Evolutionary conservation across 768 basidiomycete species (phyloP).

Genomic region (Leccinum subgranulosum): DNA sequence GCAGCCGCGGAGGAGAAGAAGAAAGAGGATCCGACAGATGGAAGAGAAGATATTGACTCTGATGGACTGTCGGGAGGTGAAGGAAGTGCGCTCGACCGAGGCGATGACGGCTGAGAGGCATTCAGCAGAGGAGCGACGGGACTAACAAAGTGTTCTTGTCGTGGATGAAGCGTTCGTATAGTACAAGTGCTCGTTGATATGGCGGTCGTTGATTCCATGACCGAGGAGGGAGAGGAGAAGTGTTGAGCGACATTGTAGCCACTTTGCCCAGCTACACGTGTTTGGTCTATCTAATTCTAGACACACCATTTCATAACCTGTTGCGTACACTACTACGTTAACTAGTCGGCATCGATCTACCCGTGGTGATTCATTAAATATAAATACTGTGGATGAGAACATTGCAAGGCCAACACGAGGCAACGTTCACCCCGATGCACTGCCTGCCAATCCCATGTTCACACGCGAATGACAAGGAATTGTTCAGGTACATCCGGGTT

Average conservation of each 20-base stretch:
- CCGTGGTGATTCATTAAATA: neutral
- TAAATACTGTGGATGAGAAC: neutral
- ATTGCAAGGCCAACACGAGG: neutral
- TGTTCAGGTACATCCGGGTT: slow-evolving; percentile 67
- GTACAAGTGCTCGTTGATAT: slow-evolving; percentile 38
- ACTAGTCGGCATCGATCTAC: neutral
- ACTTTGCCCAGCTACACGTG: slow-evolving; percentile 30
- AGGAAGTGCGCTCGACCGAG: slow-evolving; percentile 47
- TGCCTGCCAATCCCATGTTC: slow-evolving; percentile 1
- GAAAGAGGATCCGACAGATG: slow-evolving; percentile 71
- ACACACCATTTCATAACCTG: too few species aligned
- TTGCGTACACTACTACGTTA: neutral
- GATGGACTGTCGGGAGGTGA: slow-evolving; percentile 64
- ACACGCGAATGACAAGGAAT: slow-evolving; percentile 58
- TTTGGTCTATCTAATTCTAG: slow-evolving; percentile 21
- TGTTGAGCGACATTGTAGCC: slow-evolving; percentile 5
- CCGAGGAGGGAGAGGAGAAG: slow-evolving; percentile 1
- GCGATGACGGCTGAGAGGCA: slow-evolving; percentile 44
- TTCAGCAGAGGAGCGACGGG: slow-evolving; percentile 3
- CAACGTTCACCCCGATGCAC: neutral
- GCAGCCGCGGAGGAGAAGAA: slow-evolving; percentile 75
- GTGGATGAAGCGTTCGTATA: slow-evolving; percentile 34
- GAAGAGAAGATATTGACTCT: slow-evolving; percentile 65
- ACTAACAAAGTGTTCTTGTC: slow-evolving; percentile 15
- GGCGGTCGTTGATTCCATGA: slow-evolving; percentile 24